Percentiles rank a stretch among this genome's conserved stretches.
Conservation (phyloP, 805 yeast genomes). For the Pichia cephalocereana region DNA sequence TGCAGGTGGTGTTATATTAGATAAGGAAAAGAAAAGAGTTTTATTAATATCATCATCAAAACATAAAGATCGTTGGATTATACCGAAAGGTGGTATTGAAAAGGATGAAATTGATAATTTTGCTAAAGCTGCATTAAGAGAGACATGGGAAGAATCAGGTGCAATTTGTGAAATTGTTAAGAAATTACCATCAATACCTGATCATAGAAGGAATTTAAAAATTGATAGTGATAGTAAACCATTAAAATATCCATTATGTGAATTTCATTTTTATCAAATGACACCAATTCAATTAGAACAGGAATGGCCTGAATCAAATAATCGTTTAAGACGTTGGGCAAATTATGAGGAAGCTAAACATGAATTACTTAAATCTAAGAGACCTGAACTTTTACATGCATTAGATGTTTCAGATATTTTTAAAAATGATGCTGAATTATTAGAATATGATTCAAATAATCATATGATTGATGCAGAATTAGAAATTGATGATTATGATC, state of each 20-base stretch:
- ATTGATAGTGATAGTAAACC: not conserved
- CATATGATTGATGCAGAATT: conserved; percentile 1
- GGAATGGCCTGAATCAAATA: conserved; percentile 66
- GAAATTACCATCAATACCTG: conserved; percentile 59
- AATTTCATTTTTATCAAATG: conserved; percentile 84
- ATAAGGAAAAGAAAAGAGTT: conserved; percentile 47
- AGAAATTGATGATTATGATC: conserved; percentile 5
- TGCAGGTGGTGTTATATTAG: conserved; percentile 83
- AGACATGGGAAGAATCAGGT: conserved; percentile 98
- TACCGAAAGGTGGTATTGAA: conserved; percentile 96
- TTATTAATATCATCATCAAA: conserved; percentile 73
- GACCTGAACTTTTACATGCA: conserved; percentile 63
- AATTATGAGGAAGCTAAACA: conserved; percentile 56
- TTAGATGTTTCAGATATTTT: conserved; percentile 45
- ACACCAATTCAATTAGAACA: conserved; percentile 42
- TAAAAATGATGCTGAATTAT: conserved; percentile 23
- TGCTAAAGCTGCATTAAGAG: conserved; percentile 58
- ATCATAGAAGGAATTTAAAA: conserved; percentile 23
- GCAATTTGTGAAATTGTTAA: conserved; percentile 51
- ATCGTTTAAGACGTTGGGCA: conserved; percentile 70
- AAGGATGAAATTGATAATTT: conserved; percentile 53
- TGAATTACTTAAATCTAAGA: conserved; percentile 44
- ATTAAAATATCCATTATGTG: conserved; percentile 51
- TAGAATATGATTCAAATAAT: conserved; percentile 1
- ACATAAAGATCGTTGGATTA: conserved; percentile 65